Base-by-base conservation (phyloP, 768 basidiomycete genomes). In the Leccinum imitatum region DNA sequence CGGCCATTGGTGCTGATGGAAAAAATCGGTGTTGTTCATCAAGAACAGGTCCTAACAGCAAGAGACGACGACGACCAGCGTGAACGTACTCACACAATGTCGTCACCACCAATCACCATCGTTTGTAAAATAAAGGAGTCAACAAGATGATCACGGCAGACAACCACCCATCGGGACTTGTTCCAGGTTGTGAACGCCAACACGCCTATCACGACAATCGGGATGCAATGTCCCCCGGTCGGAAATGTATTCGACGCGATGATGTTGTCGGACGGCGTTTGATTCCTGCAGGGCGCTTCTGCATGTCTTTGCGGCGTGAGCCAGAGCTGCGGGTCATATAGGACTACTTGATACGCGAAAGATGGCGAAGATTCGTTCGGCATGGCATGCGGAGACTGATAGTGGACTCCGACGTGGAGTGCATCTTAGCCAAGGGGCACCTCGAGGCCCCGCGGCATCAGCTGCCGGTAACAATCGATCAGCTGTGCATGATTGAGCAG, bases 121-220 rank as follows among this genome's bases (percentile, higher is more conserved):
- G 5, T 39, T 33, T 21, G 41, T 37, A 51, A 37, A 30, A 56
- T 50, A 60, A 60, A 50, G 56, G 8, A 30, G 53, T 48, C 51
- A 53, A 19, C 0, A 39, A 17, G 27, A 23, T 37, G 47, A 58
- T 50, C 17, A 10, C 1, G 14, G 19, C 3, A 46, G 19, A n/a
- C 39, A 25, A 8, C 8, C 21, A 9, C 17, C n/a, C 1, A 13
- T 35, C 21, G 41, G 15, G 15, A 7, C 44, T 10, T 37, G 21
- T 37, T 33, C 50, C 35, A 41, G 47, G 23, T 14, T 8, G 41
- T 33, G 15, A 8, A 47, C 35, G 15, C 44, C n/a, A 9, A 46
- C 11, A 35, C 11, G 15, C 6, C n/a, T 11, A 19, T 15, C 23
- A 19, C 13, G 41, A 21, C n/a, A 27, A 10, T 30, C 25, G 10